phyloP scores from a whole-genome alignment of 495 filamentous ascomycete species.

The Xylaria telfairii region DNA sequence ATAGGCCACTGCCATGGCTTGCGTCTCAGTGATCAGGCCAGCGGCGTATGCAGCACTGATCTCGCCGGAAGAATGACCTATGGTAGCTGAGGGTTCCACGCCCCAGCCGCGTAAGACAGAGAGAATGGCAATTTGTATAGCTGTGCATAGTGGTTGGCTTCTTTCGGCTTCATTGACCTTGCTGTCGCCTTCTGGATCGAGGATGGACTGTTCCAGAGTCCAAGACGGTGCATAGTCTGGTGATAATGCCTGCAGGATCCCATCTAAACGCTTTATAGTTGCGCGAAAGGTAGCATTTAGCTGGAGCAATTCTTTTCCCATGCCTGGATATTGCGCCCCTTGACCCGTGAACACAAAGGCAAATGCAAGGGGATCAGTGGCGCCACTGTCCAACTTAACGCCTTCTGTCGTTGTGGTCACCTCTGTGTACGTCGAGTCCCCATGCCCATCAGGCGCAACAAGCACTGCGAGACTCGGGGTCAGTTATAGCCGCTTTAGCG shows the following conservation, averaged over 20 bases:
- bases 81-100: constrained; percentile 49
- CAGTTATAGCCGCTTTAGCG: too few species aligned
- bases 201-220: neutral
- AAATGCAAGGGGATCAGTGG: constrained; percentile 38
- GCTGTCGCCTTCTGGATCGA: neutral
- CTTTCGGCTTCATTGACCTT: constrained; percentile 23
- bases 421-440: too few species aligned
- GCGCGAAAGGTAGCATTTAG: constrained; percentile 22
- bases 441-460: too few species aligned
- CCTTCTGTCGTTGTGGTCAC: too few species aligned
- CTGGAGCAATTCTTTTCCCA: constrained; percentile 45
- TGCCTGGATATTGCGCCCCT: constrained; percentile 56
- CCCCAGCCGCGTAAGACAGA: constrained; percentile 53
- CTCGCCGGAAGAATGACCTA: constrained; percentile 67
- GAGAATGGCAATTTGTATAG: constrained; percentile 53
- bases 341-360: constrained; percentile 50
- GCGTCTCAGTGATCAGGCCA: constrained; percentile 43
- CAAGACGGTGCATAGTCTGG: neutral
- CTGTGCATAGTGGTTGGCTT: constrained; percentile 49
- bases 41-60: constrained; percentile 54
- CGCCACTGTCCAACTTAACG: too few species aligned
- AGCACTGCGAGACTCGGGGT: too few species aligned
- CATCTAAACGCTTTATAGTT: constrained; percentile 31
- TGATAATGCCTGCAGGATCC: constrained; percentile 22
- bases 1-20: constrained; percentile 52